These are phyloP conservation scores for Raddia guianensis DNA, from an alignment of 176 grass and related monocot species.

Conservation along the genomic window DNA sequence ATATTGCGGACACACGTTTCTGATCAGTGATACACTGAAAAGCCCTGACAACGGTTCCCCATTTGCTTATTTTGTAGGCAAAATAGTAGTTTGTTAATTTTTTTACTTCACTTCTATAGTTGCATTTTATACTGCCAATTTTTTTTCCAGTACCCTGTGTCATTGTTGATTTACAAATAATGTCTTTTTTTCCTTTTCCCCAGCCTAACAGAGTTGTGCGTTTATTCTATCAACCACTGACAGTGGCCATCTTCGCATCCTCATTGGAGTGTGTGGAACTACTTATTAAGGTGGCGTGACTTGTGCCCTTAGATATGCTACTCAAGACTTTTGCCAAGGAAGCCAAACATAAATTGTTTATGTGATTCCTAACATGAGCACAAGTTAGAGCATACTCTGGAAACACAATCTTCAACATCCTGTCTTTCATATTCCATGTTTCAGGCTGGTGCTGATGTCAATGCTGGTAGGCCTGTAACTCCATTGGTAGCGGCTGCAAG, in stretches of 20 bases:
- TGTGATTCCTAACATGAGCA: conserved; percentile 12
- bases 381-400: neutral
- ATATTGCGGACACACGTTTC: neutral
- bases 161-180: neutral
- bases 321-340: neutral
- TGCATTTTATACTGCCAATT: neutral
- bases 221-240: conserved; percentile 11
- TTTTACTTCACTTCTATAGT: neutral
- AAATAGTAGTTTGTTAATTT: neutral
- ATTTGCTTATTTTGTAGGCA: neutral
- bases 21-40: neutral
- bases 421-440: conserved; percentile 24
- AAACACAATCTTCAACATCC: conserved; percentile 17
- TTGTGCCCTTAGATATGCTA: neutral
- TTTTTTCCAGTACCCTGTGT: neutral
- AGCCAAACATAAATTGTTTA: neutral
- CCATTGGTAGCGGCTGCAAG: conserved; percentile 35
- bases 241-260: neutral
- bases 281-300: conserved; percentile 31
- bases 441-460: conserved; percentile 42
- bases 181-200: neutral
- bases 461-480: conserved; percentile 35
- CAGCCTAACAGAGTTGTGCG: conserved; percentile 14
- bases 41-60: neutral
- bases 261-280: conserved; percentile 22